phyloP scores from a whole-genome alignment of 441 rosid species.

The Aleurites moluccanus region DNA sequence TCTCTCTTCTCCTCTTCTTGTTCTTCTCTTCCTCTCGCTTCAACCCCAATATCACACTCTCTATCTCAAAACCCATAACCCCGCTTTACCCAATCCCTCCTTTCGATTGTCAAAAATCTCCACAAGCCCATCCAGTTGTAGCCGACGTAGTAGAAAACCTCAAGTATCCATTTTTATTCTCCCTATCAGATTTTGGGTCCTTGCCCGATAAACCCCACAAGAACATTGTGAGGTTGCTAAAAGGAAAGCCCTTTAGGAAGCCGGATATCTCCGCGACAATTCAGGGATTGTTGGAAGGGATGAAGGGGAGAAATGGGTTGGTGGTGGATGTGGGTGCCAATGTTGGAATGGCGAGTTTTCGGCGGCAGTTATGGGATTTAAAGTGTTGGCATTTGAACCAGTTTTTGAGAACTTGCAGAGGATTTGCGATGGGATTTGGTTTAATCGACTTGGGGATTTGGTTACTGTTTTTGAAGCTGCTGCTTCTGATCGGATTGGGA shows the following conservation, averaged over 20 bases:
- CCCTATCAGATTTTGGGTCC: slow-evolving; percentile 80
- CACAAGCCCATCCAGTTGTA: slow-evolving; percentile 81
- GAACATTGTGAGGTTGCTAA: slow-evolving; percentile 83
- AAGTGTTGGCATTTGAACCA: slow-evolving; percentile 82
- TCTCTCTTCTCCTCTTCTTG: slow-evolving; percentile 34
- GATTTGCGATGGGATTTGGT: slow-evolving; percentile 95
- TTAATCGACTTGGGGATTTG: slow-evolving; percentile 63
- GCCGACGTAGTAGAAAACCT: slow-evolving; percentile 89
- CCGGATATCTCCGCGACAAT: slow-evolving; percentile 87
- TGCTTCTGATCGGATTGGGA: slow-evolving; percentile 71
- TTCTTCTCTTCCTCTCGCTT: slow-evolving; percentile 42
- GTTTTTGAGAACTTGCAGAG: slow-evolving; percentile 90
- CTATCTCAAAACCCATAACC: slow-evolving; percentile 32
- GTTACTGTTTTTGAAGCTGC: slow-evolving; percentile 85
- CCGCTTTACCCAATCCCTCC: slow-evolving; percentile 39
- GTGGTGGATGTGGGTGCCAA: slow-evolving; percentile 94
- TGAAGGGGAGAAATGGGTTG: slow-evolving; percentile 46
- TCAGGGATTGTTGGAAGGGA: slow-evolving; percentile 60
- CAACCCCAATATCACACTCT: slow-evolving; percentile 32
- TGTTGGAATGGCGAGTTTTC: slow-evolving; percentile 96
- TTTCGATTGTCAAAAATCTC: slow-evolving; percentile 74
- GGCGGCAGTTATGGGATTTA: slow-evolving; percentile 90
- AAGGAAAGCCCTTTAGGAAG: slow-evolving; percentile 84
- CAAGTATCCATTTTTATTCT: slow-evolving; percentile 71
- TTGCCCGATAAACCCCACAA: slow-evolving; percentile 93